A percentile compares a stretch with the other conserved stretches of the same genome.
phyloP scores from a whole-genome alignment of 2,329 filamentous ascomycete genomes.

The Aspergillus sergii region DNA sequence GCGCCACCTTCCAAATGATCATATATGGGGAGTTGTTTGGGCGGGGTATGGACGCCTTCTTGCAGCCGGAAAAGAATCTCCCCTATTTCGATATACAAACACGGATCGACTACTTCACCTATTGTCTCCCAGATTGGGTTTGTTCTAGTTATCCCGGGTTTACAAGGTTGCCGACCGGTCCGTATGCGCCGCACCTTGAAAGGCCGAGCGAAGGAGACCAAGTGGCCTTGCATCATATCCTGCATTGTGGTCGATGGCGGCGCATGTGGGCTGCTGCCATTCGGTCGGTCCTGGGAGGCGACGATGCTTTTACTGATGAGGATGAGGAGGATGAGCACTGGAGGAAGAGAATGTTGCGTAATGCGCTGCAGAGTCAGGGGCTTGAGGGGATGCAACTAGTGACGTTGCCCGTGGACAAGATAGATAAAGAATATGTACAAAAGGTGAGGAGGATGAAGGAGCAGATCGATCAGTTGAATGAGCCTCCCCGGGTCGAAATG shows the following conservation, averaged over 20 bases:
- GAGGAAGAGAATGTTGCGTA: slow-evolving; percentile 28
- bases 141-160: background rate
- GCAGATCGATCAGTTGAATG: background rate
- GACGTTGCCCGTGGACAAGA: slow-evolving; percentile 15
- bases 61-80: slow-evolving; percentile 15
- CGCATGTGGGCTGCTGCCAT: slow-evolving; percentile 28
- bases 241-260: slow-evolving; percentile 28
- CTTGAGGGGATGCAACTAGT: slow-evolving; percentile 34
- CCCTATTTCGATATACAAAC: slow-evolving; percentile 21
- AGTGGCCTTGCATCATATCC: slow-evolving; percentile 20
- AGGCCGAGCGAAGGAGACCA: slow-evolving; percentile 5
- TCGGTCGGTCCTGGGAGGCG: background rate
- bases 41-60: slow-evolving; percentile 24
- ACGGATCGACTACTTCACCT: slow-evolving; percentile 33
- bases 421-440: background rate
- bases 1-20: slow-evolving; percentile 32
- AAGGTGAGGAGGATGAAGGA: background rate
- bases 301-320: background rate
- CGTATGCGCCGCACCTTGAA: background rate
- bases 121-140: slow-evolving; percentile 31
- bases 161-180: background rate
- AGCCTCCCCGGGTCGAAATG: background rate
- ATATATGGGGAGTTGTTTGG: slow-evolving; percentile 38
- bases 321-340: slow-evolving; percentile 15
- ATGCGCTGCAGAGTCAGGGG: slow-evolving; percentile 30